Conservation (phyloP, 192 early-diverging fungal species). For the Thoreauomyces humboldtii region DNA sequence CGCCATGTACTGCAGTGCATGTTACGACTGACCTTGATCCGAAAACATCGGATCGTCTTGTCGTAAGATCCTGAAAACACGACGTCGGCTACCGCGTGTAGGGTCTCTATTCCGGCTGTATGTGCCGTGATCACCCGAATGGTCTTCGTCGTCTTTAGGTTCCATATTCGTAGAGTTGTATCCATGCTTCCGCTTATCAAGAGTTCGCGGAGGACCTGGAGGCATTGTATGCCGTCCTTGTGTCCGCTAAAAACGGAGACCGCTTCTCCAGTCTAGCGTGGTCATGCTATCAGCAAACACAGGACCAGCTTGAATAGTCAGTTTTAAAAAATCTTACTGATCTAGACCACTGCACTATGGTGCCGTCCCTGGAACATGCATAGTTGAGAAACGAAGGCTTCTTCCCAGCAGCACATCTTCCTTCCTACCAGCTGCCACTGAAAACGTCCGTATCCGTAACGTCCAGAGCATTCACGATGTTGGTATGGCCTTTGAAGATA, state of each 20-base stretch:
- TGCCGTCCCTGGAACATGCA: conserved; percentile 40
- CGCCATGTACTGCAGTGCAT: not conserved
- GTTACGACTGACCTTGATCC: not conserved
- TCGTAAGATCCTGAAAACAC: conserved; percentile 57
- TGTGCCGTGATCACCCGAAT: conserved; percentile 41
- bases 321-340: conserved; percentile 43
- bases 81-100: conserved; percentile 30
- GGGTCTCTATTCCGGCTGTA: conserved; percentile 48
- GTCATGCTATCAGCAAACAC: not conserved
- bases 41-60: conserved; percentile 37
- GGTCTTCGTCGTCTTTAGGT: conserved; percentile 35
- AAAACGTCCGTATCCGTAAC: conserved; percentile 53
- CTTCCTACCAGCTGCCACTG: conserved; percentile 46
- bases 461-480: conserved; percentile 55
- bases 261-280: conserved; percentile 53
- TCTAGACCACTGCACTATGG: conserved; percentile 54
- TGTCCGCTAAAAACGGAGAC: conserved; percentile 43
- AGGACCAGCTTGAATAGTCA: not conserved
- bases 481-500: conserved; percentile 54
- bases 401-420: not conserved
- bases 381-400: not conserved
- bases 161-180: conserved; percentile 52
- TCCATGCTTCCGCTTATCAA: conserved; percentile 53
- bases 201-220: conserved; percentile 40
- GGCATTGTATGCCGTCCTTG: conserved; percentile 54